A percentile compares a stretch with the other conserved stretches of the same genome.
Evolutionary conservation across 306 rosid species (phyloP).

Genomic region (Casuarina glauca): DNA sequence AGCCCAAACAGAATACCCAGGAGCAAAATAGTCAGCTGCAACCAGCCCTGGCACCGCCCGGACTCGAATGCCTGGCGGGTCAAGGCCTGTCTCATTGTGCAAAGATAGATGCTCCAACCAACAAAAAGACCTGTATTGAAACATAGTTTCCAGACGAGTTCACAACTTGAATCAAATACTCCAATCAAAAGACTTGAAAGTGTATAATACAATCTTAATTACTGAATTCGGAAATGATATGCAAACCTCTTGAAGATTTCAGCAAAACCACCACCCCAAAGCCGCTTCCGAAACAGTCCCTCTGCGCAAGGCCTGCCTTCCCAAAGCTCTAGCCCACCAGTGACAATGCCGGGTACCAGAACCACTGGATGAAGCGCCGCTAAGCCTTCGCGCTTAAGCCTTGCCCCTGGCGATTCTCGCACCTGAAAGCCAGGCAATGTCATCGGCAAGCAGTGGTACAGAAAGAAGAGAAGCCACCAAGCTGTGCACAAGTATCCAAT

Average conservation of each 20-base stretch:
- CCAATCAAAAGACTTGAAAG: background rate
- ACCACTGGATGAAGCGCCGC: slow-evolving; percentile 55
- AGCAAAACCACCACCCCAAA: slow-evolving; percentile 71
- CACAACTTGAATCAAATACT: slow-evolving; percentile 1
- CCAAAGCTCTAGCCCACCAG: slow-evolving; percentile 73
- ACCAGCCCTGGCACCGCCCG: slow-evolving; percentile 67
- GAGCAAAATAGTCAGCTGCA: slow-evolving; percentile 55
- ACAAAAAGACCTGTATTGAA: slow-evolving; percentile 60
- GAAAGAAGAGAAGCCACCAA: slow-evolving; percentile 70
- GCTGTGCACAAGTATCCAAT: slow-evolving; percentile 57
- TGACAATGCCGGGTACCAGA: slow-evolving; percentile 56
- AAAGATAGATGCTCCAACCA: slow-evolving; percentile 82
- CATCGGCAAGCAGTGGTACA: slow-evolving; percentile 42
- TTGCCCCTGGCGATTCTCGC: slow-evolving; percentile 58
- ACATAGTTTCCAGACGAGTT: slow-evolving; percentile 12
- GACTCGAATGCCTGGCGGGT: slow-evolving; percentile 82
- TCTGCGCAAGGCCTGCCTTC: slow-evolving; percentile 80
- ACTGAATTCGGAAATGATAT: background rate
- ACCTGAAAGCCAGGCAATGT: slow-evolving; percentile 45
- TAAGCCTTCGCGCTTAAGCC: slow-evolving; percentile 55
- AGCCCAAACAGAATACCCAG: slow-evolving; percentile 69
- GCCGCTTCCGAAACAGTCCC: slow-evolving; percentile 56
- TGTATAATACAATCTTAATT: slow-evolving; percentile 4
- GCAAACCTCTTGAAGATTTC: slow-evolving; percentile 64
- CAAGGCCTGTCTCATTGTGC: slow-evolving; percentile 75